Evolutionary conservation across 2,329 filamentous ascomycete genomes (phyloP).

Genomic region (Coniochaeta sp.): DNA sequence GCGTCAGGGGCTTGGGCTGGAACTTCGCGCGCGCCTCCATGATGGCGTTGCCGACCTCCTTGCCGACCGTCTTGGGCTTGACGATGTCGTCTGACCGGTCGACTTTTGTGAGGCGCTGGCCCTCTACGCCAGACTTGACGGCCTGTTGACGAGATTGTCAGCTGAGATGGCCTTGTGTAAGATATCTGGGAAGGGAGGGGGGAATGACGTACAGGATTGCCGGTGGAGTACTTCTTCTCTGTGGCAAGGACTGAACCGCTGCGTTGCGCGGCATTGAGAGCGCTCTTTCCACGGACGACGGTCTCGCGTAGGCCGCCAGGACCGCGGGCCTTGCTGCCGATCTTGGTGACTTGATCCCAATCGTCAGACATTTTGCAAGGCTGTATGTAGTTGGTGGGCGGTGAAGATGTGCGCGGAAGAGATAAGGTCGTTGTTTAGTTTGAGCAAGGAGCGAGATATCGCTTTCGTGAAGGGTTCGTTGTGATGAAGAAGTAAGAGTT

Average conservation of each 20-base stretch:
- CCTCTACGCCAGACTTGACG: slow-evolving; percentile 57
- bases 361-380: slow-evolving; percentile 58
- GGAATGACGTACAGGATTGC: slow-evolving; percentile 62
- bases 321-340: slow-evolving; percentile 76
- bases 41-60: slow-evolving; percentile 76
- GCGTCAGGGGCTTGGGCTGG: slow-evolving; percentile 84
- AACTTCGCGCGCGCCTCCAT: slow-evolving; percentile 69
- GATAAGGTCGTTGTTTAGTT: not conserved
- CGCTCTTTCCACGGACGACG: slow-evolving; percentile 73
- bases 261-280: slow-evolving; percentile 85
- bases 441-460: not conserved
- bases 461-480: not conserved
- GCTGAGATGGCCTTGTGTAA: not conserved
- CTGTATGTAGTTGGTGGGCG: slow-evolving; percentile 2
- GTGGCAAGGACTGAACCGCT: slow-evolving; percentile 68
- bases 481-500: not conserved
- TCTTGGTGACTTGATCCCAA: slow-evolving; percentile 88
- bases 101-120: slow-evolving; percentile 95
- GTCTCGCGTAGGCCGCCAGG: slow-evolving; percentile 70
- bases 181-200: slow-evolving; percentile 6
- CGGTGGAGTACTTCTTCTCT: slow-evolving; percentile 81
- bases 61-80: slow-evolving; percentile 87
- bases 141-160: slow-evolving; percentile 22
- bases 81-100: slow-evolving; percentile 96
- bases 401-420: slow-evolving; percentile 1